Base-by-base conservation (phyloP, 2,329 filamentous ascomycete genomes). In the Pestalotiopsis sp. region DNA sequence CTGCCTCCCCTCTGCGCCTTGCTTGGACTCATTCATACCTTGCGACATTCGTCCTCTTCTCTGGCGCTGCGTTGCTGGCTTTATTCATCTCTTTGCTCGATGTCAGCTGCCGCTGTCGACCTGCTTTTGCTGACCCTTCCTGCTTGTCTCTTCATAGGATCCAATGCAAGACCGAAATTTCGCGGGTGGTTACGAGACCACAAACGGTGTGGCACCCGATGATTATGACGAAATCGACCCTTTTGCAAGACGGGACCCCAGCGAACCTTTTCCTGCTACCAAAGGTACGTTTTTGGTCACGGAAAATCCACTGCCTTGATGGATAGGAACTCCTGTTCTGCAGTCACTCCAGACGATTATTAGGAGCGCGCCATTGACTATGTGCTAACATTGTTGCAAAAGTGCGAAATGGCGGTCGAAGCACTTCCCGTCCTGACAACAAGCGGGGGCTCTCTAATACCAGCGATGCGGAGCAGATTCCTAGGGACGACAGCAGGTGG, bases 401-500 rank as follows among this genome's bases (percentile, higher is more conserved):
- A 65, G 67, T 69, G 23, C 73, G 72, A 31, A 72, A 69, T 57
- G 74, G 69, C 41, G 74, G 73, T 25, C 69, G 71, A n/a, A 69
- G 63, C 36, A 71, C 68, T 9, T 70, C 71, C 5, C 58, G 65
- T 49, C 71, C 74, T 12, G 73, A 75, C 31, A 74, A 73, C 7
- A 78, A 77, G 64, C 77, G 75, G 36, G 68, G 75, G 39, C 75
- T 76, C 61, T 77, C 81, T 27, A 75, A 78, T 52, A 67, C 72
- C 76, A 78, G 41, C 14, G 27, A 62, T 31, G 17, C 57, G 65
- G 77, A 67, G 74, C 76, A 12, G 73, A 73, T 36, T 9, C 82
- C 84, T 41, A 81, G 84, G 41, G 90, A 92, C 70, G 85, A 89
- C 70, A 92, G 90, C 39, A 91, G 93, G 79, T 96, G 93, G 93